Evolutionary conservation across 495 filamentous ascomycete species (phyloP).

Genomic region (Lineolata rhizophorae): DNA sequence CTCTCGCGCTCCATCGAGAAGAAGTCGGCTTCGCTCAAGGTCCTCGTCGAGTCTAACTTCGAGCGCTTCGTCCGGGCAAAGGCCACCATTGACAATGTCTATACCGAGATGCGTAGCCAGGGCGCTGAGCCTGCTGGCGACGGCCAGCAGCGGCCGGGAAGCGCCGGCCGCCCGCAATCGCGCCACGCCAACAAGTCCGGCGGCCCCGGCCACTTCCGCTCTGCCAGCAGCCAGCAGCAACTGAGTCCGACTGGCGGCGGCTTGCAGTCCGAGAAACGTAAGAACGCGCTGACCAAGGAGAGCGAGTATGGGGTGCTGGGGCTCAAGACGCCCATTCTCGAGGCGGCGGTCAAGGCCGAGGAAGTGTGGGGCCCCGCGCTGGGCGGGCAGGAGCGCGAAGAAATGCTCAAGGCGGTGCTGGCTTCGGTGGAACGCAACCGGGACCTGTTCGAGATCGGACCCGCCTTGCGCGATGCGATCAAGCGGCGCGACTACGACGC

Average conservation of each 20-base stretch:
- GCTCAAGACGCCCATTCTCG: constrained; percentile 66
- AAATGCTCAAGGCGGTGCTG: constrained; percentile 53
- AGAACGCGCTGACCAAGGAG: constrained; percentile 81
- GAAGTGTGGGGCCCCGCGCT: constrained; percentile 93
- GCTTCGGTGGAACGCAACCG: constrained; percentile 53
- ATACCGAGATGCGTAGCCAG: constrained; percentile 88
- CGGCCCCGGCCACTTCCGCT: too few species aligned
- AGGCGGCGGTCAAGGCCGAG: constrained; percentile 81
- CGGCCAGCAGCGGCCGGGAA: constrained; percentile 12
- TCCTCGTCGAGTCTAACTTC: constrained; percentile 91
- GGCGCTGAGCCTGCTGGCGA: constrained; percentile 46
- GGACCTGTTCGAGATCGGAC: constrained; percentile 58
- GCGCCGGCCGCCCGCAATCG: constrained; percentile 22
- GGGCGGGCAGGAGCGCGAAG: constrained; percentile 79
- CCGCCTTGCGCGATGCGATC: constrained; percentile 60
- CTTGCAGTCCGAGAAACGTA: constrained; percentile 33
- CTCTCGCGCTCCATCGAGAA: constrained; percentile 84
- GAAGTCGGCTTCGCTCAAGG: constrained; percentile 87
- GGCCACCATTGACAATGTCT: constrained; percentile 92
- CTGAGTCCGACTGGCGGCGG: constrained; percentile 7
- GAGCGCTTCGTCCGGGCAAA: constrained; percentile 94
- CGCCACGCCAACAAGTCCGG: constrained; percentile 39
- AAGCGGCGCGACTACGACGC: constrained; percentile 74
- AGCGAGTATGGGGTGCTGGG: constrained; percentile 85
- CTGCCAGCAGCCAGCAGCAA: too few species aligned